Conservation (phyloP, 805 yeast genomes). For the Ogataea polymorpha region DNA sequence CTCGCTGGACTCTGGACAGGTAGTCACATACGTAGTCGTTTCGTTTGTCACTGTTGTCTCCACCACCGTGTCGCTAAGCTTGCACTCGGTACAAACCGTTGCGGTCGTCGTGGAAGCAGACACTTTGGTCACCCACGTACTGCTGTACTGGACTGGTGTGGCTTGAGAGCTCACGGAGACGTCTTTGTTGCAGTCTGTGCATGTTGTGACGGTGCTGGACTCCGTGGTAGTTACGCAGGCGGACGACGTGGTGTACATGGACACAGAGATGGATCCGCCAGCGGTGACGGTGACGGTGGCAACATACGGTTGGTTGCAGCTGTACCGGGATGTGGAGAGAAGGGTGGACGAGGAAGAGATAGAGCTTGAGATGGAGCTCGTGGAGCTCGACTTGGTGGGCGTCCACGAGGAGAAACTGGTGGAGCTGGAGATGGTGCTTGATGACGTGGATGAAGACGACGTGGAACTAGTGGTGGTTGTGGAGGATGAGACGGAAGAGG, state of each 20-base stretch:
- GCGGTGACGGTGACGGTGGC: background rate
- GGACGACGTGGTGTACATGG: conserved; percentile 8
- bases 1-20: conserved; percentile 3
- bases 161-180: background rate
- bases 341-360: conserved; percentile 1
- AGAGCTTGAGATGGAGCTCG: conserved; percentile 4
- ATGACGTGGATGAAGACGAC: conserved; percentile 1
- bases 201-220: conserved; percentile 10
- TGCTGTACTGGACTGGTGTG: background rate
- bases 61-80: background rate
- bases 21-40: conserved; percentile 1
- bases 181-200: conserved; percentile 9
- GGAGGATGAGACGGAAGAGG: background rate
- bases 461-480: conserved; percentile 1
- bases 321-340: background rate
- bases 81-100: conserved; percentile 3
- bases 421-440: conserved; percentile 8
- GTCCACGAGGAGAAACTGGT: conserved; percentile 3
- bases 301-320: conserved; percentile 6
- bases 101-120: background rate
- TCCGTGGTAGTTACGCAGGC: conserved; percentile 8
- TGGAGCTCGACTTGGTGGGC: conserved; percentile 1
- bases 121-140: background rate
- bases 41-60: background rate
- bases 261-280: conserved; percentile 1